These are phyloP conservation scores for Opeltia flavorubescens DNA, from an alignment of 495 filamentous ascomycete species.

Conservation along the genomic window DNA sequence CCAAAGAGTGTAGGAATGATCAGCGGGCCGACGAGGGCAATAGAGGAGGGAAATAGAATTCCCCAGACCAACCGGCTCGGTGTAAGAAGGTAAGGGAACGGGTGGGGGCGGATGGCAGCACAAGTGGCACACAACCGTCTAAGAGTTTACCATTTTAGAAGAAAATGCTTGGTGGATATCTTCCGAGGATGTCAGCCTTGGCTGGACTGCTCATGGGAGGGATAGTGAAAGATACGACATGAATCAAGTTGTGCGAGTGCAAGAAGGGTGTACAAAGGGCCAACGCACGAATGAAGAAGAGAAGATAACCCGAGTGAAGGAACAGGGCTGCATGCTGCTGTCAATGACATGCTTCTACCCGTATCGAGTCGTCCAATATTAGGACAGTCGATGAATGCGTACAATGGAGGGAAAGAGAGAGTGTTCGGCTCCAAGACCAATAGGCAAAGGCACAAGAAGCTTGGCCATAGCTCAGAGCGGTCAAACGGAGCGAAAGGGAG, in stretches of 20 bases:
- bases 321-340: conserved; percentile 1
- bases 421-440: too few species aligned
- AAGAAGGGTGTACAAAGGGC: background rate
- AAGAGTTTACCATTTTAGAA: background rate
- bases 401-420: background rate
- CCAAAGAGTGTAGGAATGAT: background rate
- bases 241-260: background rate
- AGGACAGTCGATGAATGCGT: background rate
- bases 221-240: background rate
- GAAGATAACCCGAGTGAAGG: background rate
- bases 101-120: background rate
- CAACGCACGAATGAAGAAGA: background rate
- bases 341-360: background rate
- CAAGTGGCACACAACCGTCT: background rate
- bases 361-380: background rate
- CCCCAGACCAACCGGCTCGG: background rate
- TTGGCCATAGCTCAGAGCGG: background rate
- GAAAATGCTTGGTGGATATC: background rate
- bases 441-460: background rate
- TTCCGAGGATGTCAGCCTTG: background rate
- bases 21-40: background rate
- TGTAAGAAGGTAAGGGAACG: background rate
- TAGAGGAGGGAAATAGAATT: background rate
- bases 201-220: background rate
- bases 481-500: background rate